Evolutionary conservation across 1,284 basidiomycete species (phyloP), one percentile per base, ranked within the genome.

Genomic region (Ustilago sp.): DNA sequence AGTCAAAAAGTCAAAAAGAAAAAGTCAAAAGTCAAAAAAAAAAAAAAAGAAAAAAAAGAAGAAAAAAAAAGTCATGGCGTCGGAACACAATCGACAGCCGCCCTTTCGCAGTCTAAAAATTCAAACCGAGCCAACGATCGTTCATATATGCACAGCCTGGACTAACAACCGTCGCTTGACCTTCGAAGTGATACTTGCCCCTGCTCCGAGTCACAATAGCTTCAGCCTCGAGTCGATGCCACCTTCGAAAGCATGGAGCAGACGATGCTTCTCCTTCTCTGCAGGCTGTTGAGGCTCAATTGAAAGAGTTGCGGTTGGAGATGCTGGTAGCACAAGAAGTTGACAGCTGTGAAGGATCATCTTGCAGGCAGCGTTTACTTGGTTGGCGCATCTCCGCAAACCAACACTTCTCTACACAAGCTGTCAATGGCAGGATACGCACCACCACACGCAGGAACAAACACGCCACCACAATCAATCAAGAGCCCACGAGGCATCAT

Each of bases 361-460:
- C 19, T 45, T 43, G 38, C 47, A 36, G 41, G 48, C 53, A 53
- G 45, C 48, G 56, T 12, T 7, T 47, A n/a, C 41, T 28, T 35
- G 50, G 62, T 64, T 50, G 48, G 58, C 64, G 64, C 64, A 60
- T 36, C 45, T 60, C 64, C 64, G 58, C 17, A 11, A 8, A 31
- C 59, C 31, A 28, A 50, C n/a, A 35, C 11, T 53, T n/a, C 51
- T 23, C 48, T 7, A 32, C n/a, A 7, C 7, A 8, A 15, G 43
- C n/a, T 45, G n/a, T 19, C 48, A 32, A 13, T 31, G 23, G 48
- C 48, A 32, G 48, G n/a, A 7, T 6, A 19, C n/a, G n/a, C 19
- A 6, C 19, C 43, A n/a, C n/a, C 13, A 7, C 6, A 23, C 39
- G 17, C 32, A 28, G 48, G 48, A 50, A 50, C 48, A 50, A 28